Evolutionary conservation across 352 stramenopile species (phyloP), one percentile per base, ranked within the genome.

Genomic region (Pythium aquatile): DNA sequence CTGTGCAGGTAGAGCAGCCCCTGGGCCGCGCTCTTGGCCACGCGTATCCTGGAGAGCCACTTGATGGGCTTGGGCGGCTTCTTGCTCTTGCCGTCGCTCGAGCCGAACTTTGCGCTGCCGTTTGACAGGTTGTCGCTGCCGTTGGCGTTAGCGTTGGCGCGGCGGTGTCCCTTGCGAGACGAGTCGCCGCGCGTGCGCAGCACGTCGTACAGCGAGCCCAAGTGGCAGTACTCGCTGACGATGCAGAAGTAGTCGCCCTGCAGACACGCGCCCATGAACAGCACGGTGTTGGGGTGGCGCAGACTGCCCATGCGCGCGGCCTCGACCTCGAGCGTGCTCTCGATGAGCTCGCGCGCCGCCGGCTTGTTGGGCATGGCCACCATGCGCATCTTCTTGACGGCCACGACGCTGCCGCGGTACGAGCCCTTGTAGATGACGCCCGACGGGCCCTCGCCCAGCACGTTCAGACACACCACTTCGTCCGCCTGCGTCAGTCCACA

Each of bases 231-330:
- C 75, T 99, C 96, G 63, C 83, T 99, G 28, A 99, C 85, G 57
- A 99, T 98, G 49, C 94, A 98, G 57, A 98, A 93, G 72, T 98
- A 97, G 46, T 97, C 93, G 58, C 96, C 90, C 61, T 97, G 83
- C 14, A 99, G 81, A 76, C 96, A 99, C 37, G 96, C 96, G 44
- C 97, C 97, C 93, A 99, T 99, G 74, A 99, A 99, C 24, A 99
- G 80, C 66, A 98, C 98, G 28, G 98, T 98, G 77, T 99, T 99
- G 3, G 97, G 97, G 78, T 99, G 97, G n/a, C 96, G 80, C 68
- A 99, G 85, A 49, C 83, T 80, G 55, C 87, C 86, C 85, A 96
- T 96, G 52, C 87, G 80, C 35, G 83, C 83, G 52, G 85, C 87
- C 55, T 94, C 85, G 32, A 90, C 72, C 64, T 93, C 77, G n/a